Conservation (phyloP, 2,329 filamentous ascomycete genomes). For the Exophiala xenobiotica region DNA sequence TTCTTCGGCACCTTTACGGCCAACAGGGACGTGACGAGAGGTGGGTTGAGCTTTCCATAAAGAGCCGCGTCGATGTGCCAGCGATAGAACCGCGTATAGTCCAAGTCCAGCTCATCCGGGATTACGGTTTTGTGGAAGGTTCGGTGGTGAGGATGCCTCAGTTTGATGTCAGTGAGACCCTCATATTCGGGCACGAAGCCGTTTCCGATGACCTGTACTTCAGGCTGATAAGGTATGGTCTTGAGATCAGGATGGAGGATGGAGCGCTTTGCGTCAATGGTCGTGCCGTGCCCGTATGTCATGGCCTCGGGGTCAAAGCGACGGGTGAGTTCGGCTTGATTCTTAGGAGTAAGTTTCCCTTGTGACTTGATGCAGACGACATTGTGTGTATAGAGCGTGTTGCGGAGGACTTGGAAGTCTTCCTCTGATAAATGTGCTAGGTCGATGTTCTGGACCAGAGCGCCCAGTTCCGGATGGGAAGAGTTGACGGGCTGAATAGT, state of each 20-base stretch:
- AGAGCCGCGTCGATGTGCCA: slow-evolving; percentile 53
- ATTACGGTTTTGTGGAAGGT: slow-evolving; percentile 70
- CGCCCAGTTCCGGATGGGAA: slow-evolving; percentile 55
- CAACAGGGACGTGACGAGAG: slow-evolving; percentile 69
- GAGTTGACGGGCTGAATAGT: slow-evolving; percentile 18
- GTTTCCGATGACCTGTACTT: slow-evolving; percentile 79
- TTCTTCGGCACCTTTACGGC: slow-evolving; percentile 71
- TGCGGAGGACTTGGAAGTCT: slow-evolving; percentile 63
- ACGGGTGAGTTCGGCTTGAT: slow-evolving; percentile 71
- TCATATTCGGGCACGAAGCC: slow-evolving; percentile 69
- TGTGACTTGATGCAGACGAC: slow-evolving; percentile 72
- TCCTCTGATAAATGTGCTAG: slow-evolving; percentile 63
- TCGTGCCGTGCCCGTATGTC: slow-evolving; percentile 74
- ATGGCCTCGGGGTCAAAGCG: slow-evolving; percentile 67
- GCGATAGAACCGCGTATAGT: slow-evolving; percentile 49
- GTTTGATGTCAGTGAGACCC: slow-evolving; percentile 64
- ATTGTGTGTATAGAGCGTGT: slow-evolving; percentile 66
- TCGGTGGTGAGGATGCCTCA: slow-evolving; percentile 73
- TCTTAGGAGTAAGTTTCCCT: slow-evolving; percentile 61
- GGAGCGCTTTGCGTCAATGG: slow-evolving; percentile 62
- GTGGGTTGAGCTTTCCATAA: slow-evolving; percentile 64
- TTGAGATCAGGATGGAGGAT: slow-evolving; percentile 78
- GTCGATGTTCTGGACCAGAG: slow-evolving; percentile 57
- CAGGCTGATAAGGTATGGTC: slow-evolving; percentile 75
- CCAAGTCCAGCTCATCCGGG: slow-evolving; percentile 59